A percentile compares a stretch with the other conserved stretches of the same genome.
Conservation (phyloP, 2,329 filamentous ascomycete species). For the Aspergillus brasiliensis region DNA sequence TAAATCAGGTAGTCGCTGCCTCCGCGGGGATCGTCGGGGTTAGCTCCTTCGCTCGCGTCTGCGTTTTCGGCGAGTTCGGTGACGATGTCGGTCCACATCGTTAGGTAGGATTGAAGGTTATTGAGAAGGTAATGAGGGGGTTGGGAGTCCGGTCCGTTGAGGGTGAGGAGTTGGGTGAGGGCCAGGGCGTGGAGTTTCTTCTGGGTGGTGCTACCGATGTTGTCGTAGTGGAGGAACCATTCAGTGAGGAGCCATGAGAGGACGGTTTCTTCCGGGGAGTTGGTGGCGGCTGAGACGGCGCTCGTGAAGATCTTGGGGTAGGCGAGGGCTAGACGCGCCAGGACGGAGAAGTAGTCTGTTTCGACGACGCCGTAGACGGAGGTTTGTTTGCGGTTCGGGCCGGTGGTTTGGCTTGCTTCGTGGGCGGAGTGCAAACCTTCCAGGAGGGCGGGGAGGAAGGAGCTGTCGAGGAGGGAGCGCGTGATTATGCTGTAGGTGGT, state of each 20-base stretch:
- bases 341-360: slow-evolving; percentile 80
- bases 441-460: slow-evolving; percentile 65
- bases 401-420: slow-evolving; percentile 77
- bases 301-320: slow-evolving; percentile 69
- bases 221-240: slow-evolving; percentile 53
- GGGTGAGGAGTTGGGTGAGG: slow-evolving; percentile 47
- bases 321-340: slow-evolving; percentile 75
- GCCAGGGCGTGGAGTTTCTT: slow-evolving; percentile 52
- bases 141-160: slow-evolving; percentile 38
- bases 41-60: slow-evolving; percentile 41
- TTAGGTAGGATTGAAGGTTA: slow-evolving; percentile 50
- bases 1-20: slow-evolving; percentile 46
- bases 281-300: slow-evolving; percentile 46
- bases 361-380: slow-evolving; percentile 74
- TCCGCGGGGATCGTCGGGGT: slow-evolving; percentile 32
- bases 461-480: slow-evolving; percentile 65
- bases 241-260: slow-evolving; percentile 50
- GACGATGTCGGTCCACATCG: slow-evolving; percentile 50
- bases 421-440: slow-evolving; percentile 67
- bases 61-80: slow-evolving; percentile 48
- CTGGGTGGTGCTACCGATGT: slow-evolving; percentile 48
- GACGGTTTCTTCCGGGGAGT: slow-evolving; percentile 35
- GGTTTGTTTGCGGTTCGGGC: slow-evolving; percentile 71
- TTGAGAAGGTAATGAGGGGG: slow-evolving; percentile 46
- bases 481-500: slow-evolving; percentile 65